Evolutionary conservation across 1,139 yeast genomes (phyloP), one percentile per base, ranked within the genome.

Genomic region (Diutina siamensis): DNA sequence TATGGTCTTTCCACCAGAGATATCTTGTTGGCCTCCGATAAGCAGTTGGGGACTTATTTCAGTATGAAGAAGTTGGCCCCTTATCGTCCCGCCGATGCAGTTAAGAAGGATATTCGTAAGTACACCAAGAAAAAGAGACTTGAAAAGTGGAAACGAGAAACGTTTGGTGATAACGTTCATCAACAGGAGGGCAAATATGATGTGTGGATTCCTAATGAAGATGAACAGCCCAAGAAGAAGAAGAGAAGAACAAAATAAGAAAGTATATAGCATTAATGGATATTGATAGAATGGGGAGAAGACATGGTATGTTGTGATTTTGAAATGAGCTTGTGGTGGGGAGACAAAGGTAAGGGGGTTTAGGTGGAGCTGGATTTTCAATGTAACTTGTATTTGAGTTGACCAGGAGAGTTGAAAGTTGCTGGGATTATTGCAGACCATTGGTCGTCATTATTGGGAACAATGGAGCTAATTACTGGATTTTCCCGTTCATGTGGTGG

Each of bases 31-130:
- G 99, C 98, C 9, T 94, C 85, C 57, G 98, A 94, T 59, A 72
- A 75, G 50, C 85, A 83, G 46, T 72, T 94, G 61, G 92, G 92
- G 62, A 80, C 78, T 48, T 88, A 71, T 57, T 82, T 87, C 50
- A 94, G 97, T 13, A 68, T 94, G 54, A 92, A 92, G 68, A 89
- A 89, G 61, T 79, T 92, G 55, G 97, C 97, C 0, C 92, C 97
- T 25, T 94, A 85, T 61, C 77, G 97, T 59, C 78, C 88, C 21
- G 75, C 76, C 51, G 95, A 86, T 49, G 71, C 75, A 54, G 72
- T 80, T 53, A 65, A 73, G 54, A 86, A 82, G 60, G 98, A 94
- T 60, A 83, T 79, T 62, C 74, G 94, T 58, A 86, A 87, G 65
- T 84, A 76, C 49, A 78, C 89, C 38, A 92, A 89, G 71, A 80